Evolutionary conservation across 192 early-diverging fungal genomes (phyloP), one percentile per base, ranked within the genome.

Genomic region (Coemansia sp.): DNA sequence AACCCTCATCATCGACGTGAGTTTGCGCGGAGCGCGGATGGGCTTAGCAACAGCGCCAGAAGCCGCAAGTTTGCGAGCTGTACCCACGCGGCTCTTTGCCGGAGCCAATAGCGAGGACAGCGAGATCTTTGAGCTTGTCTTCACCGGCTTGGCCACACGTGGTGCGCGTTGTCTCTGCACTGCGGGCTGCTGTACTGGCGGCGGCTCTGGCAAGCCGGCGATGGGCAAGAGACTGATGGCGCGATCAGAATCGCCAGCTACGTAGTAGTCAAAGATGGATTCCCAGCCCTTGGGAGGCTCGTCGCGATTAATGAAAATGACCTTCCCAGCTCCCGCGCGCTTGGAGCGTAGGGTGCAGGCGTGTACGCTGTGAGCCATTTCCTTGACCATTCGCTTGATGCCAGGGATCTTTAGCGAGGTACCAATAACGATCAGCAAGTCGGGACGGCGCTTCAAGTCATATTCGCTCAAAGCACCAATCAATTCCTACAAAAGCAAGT

Each of bases 331-430:
- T 7, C 83, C 83, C 9, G 73, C 73, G 7, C 79, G 68, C 35
- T 74, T 73, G 48, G 78, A 31, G 1, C 66, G 59, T 16, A 38
- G 42, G 0, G 74, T 34, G 52, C 79, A 70, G 20, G 64, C 59
- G 34, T 70, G 84, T 34, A 85, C 82, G 45, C 79, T 69, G n/a
- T 68, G 59, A 0, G 84, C 76, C 68, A 81, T 72, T n/a, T 84
- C 77, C 35, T 64, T 66, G 33, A 85, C 76, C 79, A 85, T 75
- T 9, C 79, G 70, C 60, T 80, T 83, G 20, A 85, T 70, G 7
- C 84, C 84, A 11, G 77, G 79, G 11, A 85, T 82, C 65, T 75
- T 76, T 31, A 85, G 45, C 55, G 84, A 85, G 1, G 84, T 85
- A 41, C 84, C 84, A 11, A 85, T 85, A 2, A 85, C 84, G 3